A percentile compares a stretch with the other conserved stretches of the same genome.
Evolutionary conservation across 768 basidiomycete genomes (phyloP).

Genomic region (Exidia glandulosa): DNA sequence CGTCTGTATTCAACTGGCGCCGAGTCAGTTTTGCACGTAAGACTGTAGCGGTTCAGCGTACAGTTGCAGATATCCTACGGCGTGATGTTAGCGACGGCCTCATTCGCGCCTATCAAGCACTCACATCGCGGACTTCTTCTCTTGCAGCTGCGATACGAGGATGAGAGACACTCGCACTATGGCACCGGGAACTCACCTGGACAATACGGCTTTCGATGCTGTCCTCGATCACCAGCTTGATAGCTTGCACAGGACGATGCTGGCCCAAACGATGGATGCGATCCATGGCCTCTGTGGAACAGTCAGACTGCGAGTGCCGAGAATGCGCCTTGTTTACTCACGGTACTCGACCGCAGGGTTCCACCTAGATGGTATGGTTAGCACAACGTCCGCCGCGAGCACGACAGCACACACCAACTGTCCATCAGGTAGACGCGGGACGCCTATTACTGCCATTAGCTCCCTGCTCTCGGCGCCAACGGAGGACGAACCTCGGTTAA

Average conservation of each 20-base stretch:
- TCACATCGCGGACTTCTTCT: slow-evolving; percentile 95
- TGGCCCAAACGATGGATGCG: slow-evolving; percentile 96
- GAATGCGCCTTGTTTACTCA: neutral
- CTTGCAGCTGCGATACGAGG: slow-evolving; percentile 84
- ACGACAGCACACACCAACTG: slow-evolving; percentile 42
- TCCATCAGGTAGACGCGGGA: slow-evolving; percentile 96
- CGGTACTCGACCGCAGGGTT: slow-evolving; percentile 72
- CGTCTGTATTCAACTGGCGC: slow-evolving; percentile 52
- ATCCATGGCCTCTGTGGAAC: slow-evolving; percentile 78
- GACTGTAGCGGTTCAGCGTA: neutral
- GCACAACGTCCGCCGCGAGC: neutral
- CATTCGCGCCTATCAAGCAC: slow-evolving; percentile 13
- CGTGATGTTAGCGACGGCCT: neutral
- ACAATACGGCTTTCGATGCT: slow-evolving; percentile 94
- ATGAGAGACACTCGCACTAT: neutral
- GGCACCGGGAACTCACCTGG: slow-evolving; percentile 20
- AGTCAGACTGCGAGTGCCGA: neutral
- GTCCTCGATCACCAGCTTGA: slow-evolving; percentile 91
- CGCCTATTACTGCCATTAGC: slow-evolving; percentile 28
- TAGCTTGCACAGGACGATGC: slow-evolving; percentile 82
- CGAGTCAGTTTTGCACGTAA: slow-evolving; percentile 16
- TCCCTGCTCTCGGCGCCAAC: slow-evolving; percentile 1
- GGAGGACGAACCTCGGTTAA: slow-evolving; percentile 44
- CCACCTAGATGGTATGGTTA: slow-evolving; percentile 39
- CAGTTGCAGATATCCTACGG: slow-evolving; percentile 41